Evolutionary conservation across 2,329 filamentous ascomycete species (phyloP), one percentile per base, ranked within the genome.

Genomic region (Penicillium rolfsii): DNA sequence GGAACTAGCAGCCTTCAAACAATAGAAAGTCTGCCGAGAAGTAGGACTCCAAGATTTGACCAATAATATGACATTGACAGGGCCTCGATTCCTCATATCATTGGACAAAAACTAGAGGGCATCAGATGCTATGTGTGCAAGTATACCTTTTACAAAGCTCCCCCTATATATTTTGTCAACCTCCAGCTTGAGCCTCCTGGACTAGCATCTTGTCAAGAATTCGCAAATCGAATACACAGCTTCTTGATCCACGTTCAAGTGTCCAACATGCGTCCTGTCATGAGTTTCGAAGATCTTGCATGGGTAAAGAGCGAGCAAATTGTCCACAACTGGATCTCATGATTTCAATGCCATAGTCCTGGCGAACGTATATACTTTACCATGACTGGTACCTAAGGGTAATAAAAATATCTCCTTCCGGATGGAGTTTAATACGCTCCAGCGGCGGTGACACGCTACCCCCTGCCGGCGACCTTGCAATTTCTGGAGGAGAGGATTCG

Each of bases 401-500:
- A 63, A 57, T 9, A 72, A 68, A 57, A 74, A 73, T 41, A 46
- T 63, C n/a, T 59, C 46, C 3, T 65, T 70, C 30, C 43, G 59
- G 7, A 52, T 52, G 64, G 60, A 56, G 16, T 73, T 67, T 26
- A 55, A 67, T 38, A 57, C 2, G 58, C 7, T 22, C 22, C 36
- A 40, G 26, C 22, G 11, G 63, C 64, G 19, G 28, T 72, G 19
- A 63, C 72, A 9, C 59, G 68, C 6, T 69, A 72, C 43, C 66
- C 65, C 16, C 16, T 61, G 4, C 66, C 67, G 7, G 67, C 65
- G 0, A 38, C 30, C 5, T 30, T 58, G 0, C 63, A 70, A 57
- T 71, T 72, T 61, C 63, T 62, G 1, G 65, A 73, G 58, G 70
- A 72, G 22, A 71, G 73, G 55, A 54, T 69, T 11, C 52, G 52